These are phyloP conservation scores for Lentithecium fluviatile DNA, from an alignment of 495 filamentous ascomycete species.

Conservation along the genomic window DNA sequence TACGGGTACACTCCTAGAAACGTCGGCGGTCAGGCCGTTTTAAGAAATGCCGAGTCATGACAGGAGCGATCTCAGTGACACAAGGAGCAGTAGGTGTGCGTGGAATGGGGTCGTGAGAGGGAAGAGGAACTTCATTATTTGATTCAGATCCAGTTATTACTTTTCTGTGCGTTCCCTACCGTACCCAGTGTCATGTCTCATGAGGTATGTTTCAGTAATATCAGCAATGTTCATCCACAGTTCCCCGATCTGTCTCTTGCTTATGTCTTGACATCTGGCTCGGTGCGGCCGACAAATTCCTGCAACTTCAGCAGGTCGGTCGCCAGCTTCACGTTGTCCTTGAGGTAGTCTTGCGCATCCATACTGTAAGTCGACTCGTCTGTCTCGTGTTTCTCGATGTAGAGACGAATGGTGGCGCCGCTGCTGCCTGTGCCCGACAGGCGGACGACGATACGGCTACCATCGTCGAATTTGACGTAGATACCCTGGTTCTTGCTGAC, in stretches of 20 bases:
- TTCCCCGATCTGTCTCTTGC: not conserved
- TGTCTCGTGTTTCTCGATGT: conserved; percentile 86
- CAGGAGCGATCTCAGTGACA: no score
- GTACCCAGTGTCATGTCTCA: no score
- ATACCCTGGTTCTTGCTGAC: conserved; percentile 95
- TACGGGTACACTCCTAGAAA: no score
- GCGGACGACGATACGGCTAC: conserved; percentile 89
- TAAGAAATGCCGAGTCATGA: no score
- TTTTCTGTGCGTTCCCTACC: no score
- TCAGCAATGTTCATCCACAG: not conserved
- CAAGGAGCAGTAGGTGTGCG: no score
- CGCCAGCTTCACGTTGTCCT: conserved; percentile 80
- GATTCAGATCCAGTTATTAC: no score
- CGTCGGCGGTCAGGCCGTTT: no score
- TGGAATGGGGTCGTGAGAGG: no score
- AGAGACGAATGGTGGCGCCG: conserved; percentile 92
- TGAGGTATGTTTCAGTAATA: not conserved
- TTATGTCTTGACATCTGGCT: conserved; percentile 94
- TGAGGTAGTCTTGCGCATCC: conserved; percentile 91
- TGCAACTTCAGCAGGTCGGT: conserved; percentile 83
- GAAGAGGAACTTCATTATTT: no score
- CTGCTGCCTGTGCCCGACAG: conserved; percentile 92
- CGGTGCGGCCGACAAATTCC: conserved; percentile 81
- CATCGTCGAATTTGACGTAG: conserved; percentile 91
- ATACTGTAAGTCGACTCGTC: conserved; percentile 71